Evolutionary conservation across 2,329 filamentous ascomycete species (phyloP), one percentile per base, ranked within the genome.

Genomic region (Apiospora hydei): DNA sequence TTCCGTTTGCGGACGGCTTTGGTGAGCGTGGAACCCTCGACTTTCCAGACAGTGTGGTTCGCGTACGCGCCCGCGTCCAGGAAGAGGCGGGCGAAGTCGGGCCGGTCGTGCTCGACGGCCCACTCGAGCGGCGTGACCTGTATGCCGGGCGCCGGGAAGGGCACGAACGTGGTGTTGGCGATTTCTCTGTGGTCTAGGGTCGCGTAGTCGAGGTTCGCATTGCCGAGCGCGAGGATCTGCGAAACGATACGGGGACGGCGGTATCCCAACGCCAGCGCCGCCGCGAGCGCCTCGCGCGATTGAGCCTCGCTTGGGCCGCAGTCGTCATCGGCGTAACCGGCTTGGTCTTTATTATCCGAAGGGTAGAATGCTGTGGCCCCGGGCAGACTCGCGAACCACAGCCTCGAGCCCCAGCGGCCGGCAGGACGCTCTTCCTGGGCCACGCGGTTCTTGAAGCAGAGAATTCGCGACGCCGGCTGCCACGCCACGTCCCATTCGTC

Each of bases 111-210:
- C 24, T 71, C 64, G 18, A 64, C 47, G 24, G 64, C 70, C 64
- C 70, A 71, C n/a, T 71, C 70, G 18, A 71, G 18, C 53, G 61
- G 70, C 34, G 47, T 46, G 16, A 71, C 7, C 3, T n/a, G 13
- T 14, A 47, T 49, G 24, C 1, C 18, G 3, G 3, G 8, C 13
- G 13, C 8, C 18, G 14, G 11, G 14, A 18, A 41, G 7, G 14
- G 4, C 3, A 46, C n/a, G 21, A 26, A 69, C 24, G 30, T 18
- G n/a, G 41, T 14, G 10, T 41, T 4, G 47, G 43, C 16, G 8
- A 49, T n/a, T 24, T 30, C 30, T 3, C 11, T 10, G 24, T 43
- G 41, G 38, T 26, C 18, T 6, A 67, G 41, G 53, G 49, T 67
- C 34, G 26, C 34, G n/a, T 47, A 34, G 14, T 49, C n/a, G 24